Conservation (phyloP, 73 alveolate genomes). For the Uronychia binucleata region DNA sequence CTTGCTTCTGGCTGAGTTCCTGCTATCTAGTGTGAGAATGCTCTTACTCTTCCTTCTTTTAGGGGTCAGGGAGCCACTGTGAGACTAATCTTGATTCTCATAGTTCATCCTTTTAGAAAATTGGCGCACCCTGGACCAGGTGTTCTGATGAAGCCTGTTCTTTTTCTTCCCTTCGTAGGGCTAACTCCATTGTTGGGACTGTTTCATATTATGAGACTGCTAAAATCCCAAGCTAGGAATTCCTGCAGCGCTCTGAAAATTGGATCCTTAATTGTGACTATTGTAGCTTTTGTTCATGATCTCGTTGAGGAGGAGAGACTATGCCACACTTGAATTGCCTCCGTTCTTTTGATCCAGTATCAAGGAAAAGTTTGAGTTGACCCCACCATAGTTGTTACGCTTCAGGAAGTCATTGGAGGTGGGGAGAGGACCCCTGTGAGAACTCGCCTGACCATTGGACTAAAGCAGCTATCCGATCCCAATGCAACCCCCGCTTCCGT, state of each 20-base stretch:
- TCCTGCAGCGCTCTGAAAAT: too few relatives aligned
- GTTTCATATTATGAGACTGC: background rate
- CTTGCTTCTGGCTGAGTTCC: background rate
- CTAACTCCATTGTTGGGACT: background rate
- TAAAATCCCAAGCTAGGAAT: too few relatives aligned
- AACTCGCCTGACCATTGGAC: background rate
- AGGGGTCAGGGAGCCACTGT: conserved; percentile 2
- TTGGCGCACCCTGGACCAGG: background rate
- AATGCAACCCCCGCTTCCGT: background rate
- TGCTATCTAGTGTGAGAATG: background rate
- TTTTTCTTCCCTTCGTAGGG: background rate
- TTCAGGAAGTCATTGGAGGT: background rate
- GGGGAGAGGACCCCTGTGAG: background rate
- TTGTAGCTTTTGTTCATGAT: background rate
- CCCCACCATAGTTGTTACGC: background rate
- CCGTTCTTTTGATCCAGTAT: background rate
- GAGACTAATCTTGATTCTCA: background rate
- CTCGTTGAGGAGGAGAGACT: background rate
- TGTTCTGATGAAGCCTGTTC: background rate
- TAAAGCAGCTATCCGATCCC: background rate
- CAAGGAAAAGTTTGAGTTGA: background rate
- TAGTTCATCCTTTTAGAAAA: background rate
- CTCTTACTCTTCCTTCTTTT: background rate
- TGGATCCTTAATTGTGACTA: too few relatives aligned
- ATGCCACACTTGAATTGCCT: background rate